Conservation (phyloP, 2,329 filamentous ascomycete genomes). For the Orbilia brochopaga region DNA sequence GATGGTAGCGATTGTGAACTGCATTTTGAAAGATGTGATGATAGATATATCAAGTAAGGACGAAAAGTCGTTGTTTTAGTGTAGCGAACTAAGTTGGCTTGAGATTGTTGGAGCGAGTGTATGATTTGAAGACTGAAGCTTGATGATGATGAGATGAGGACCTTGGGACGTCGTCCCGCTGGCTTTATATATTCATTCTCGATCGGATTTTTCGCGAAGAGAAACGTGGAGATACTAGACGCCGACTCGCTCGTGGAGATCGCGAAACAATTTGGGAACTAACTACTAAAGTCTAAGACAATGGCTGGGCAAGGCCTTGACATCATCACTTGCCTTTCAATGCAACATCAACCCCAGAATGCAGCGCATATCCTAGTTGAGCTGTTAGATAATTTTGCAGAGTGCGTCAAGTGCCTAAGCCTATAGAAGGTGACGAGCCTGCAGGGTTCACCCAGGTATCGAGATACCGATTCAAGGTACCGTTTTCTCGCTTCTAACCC, state of each 20-base stretch:
- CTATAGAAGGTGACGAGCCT: neutral
- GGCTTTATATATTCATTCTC: slow-evolving; percentile 38
- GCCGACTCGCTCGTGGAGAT: neutral
- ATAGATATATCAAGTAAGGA: slow-evolving; percentile 14
- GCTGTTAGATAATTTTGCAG: neutral
- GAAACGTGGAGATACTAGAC: neutral
- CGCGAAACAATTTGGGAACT: slow-evolving; percentile 12
- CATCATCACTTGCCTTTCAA: slow-evolving; percentile 35
- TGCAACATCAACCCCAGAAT: slow-evolving; percentile 37
- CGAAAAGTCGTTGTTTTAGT: too few species aligned
- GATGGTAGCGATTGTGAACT: slow-evolving; percentile 42
- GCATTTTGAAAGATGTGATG: slow-evolving; percentile 33
- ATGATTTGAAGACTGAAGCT: slow-evolving; percentile 7
- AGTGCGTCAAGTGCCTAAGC: slow-evolving; percentile 7
- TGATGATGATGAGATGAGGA: slow-evolving; percentile 17
- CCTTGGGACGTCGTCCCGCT: neutral
- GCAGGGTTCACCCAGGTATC: slow-evolving; percentile 14
- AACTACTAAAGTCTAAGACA: slow-evolving; percentile 13
- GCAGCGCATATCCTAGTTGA: neutral
- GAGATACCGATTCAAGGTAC: slow-evolving; percentile 8
- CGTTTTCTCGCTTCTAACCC: neutral
- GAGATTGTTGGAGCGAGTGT: slow-evolving; percentile 8
- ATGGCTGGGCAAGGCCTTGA: slow-evolving; percentile 22
- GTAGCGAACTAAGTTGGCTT: neutral
- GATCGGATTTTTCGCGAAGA: neutral